These are phyloP conservation scores for Thamnidium elegans DNA, from an alignment of 192 early-diverging fungal genomes.

Conservation along the genomic window DNA sequence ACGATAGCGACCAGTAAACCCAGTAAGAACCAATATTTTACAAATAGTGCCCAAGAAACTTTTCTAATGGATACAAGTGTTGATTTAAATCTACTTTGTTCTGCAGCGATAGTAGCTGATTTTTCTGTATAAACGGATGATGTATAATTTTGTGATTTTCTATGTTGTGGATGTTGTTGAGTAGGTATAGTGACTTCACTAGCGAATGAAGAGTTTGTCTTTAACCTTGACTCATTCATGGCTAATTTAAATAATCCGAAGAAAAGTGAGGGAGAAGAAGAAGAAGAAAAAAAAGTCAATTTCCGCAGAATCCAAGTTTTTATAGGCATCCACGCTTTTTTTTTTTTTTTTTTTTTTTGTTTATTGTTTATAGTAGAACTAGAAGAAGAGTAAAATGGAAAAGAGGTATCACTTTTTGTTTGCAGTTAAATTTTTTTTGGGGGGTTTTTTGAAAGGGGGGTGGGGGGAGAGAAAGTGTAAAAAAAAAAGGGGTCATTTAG, in stretches of 20 bases:
- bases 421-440: too few relatives aligned
- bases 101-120: slow-evolving; percentile 8
- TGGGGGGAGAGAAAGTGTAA: too few relatives aligned
- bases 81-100: background rate
- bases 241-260: slow-evolving; percentile 23
- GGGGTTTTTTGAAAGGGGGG: too few relatives aligned
- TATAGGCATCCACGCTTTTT: too few relatives aligned
- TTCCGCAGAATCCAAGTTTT: too few relatives aligned
- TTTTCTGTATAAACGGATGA: slow-evolving; percentile 3
- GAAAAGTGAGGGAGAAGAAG: slow-evolving; percentile 18
- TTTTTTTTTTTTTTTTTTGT: too few relatives aligned
- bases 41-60: background rate
- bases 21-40: slow-evolving; percentile 55
- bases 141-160: background rate
- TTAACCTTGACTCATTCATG: slow-evolving; percentile 26
- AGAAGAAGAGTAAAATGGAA: too few relatives aligned
- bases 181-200: slow-evolving; percentile 21
- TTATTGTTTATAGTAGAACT: too few relatives aligned
- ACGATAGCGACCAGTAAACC: slow-evolving; percentile 62
- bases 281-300: too few relatives aligned
- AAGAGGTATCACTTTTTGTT: too few relatives aligned
- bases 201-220: slow-evolving; percentile 20
- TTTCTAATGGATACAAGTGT: background rate
- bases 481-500: too few relatives aligned
- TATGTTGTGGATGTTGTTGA: background rate